These are phyloP conservation scores for Coemansia asiatica DNA, from an alignment of 192 early-diverging fungal species.

Conservation along the genomic window DNA sequence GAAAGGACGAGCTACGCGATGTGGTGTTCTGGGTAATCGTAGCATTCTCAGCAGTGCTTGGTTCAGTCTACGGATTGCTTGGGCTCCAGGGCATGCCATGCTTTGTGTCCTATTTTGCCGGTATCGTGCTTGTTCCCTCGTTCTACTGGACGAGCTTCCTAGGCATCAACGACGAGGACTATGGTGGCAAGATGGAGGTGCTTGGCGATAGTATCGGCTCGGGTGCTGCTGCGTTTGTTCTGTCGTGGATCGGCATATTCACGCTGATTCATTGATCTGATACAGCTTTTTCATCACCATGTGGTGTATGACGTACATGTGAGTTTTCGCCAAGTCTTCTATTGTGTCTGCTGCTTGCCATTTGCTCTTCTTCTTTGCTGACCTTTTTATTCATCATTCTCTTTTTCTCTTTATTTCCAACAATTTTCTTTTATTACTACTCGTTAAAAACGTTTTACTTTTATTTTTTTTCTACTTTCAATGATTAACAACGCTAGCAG, in stretches of 20 bases:
- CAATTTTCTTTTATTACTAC: neutral
- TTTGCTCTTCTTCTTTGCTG: slow-evolving; percentile 1
- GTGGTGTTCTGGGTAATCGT: slow-evolving; percentile 45
- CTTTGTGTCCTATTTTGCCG: slow-evolving; percentile 30
- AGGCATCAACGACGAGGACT: slow-evolving; percentile 47
- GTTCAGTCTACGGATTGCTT: slow-evolving; percentile 26
- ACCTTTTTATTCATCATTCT: slow-evolving; percentile 3
- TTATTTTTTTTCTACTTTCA: neutral
- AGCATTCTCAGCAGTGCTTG: slow-evolving; percentile 27
- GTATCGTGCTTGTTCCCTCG: slow-evolving; percentile 32
- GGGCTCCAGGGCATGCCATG: slow-evolving; percentile 34
- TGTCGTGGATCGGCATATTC: slow-evolving; percentile 36
- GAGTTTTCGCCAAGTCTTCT: neutral
- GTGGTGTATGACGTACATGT: neutral
- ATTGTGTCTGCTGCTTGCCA: neutral
- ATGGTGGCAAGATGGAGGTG: slow-evolving; percentile 54
- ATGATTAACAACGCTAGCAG: neutral
- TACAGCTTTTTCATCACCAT: neutral
- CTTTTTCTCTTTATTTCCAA: neutral
- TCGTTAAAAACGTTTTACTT: neutral
- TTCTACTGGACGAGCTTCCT: slow-evolving; percentile 38
- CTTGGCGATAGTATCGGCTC: slow-evolving; percentile 47
- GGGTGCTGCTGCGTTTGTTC: slow-evolving; percentile 37
- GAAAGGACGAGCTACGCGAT: slow-evolving; percentile 46
- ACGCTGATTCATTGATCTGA: slow-evolving; percentile 19